Percentiles rank a stretch among this genome's conserved stretches.
These are phyloP conservation scores for Albifimbria verrucaria DNA, from an alignment of 2,329 filamentous ascomycete genomes.

Conservation along the genomic window DNA sequence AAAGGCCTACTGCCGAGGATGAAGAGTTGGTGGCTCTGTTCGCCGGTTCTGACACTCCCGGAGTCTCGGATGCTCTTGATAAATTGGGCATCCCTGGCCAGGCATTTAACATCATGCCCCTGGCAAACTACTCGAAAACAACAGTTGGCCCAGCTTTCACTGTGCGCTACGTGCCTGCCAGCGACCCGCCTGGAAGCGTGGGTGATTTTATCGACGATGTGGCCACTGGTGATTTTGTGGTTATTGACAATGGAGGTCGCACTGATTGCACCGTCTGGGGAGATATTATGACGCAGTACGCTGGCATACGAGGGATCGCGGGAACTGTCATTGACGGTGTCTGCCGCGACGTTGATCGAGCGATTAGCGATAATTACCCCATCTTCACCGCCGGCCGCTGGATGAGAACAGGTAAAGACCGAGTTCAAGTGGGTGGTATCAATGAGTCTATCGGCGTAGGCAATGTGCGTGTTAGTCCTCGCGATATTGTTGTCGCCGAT, in stretches of 20 bases:
- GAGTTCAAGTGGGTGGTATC: constrained; percentile 25
- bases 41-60: constrained; percentile 8
- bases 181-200: constrained; percentile 18
- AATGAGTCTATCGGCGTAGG: constrained; percentile 25
- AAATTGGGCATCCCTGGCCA: constrained; percentile 15
- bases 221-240: constrained; percentile 23
- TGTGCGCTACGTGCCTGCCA: constrained; percentile 23
- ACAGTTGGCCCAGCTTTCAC: constrained; percentile 29
- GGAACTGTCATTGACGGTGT: constrained; percentile 30
- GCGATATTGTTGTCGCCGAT: constrained; percentile 28
- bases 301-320: constrained; percentile 23
- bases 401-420: constrained; percentile 30
- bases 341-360: constrained; percentile 27
- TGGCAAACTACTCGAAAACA: constrained; percentile 21
- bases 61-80: constrained; percentile 13
- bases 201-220: constrained; percentile 30
- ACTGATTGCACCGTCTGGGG: constrained; percentile 32
- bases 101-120: constrained; percentile 13
- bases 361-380: constrained; percentile 23
- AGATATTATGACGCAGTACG: constrained; percentile 32
- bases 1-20: constrained; percentile 3
- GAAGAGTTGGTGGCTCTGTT: constrained; percentile 11
- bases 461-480: constrained; percentile 20
- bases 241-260: constrained; percentile 29
- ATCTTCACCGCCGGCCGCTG: constrained; percentile 27